These are phyloP conservation scores for Diplogelasinospora grovesii DNA, from an alignment of 495 filamentous ascomycete species.

Conservation along the genomic window DNA sequence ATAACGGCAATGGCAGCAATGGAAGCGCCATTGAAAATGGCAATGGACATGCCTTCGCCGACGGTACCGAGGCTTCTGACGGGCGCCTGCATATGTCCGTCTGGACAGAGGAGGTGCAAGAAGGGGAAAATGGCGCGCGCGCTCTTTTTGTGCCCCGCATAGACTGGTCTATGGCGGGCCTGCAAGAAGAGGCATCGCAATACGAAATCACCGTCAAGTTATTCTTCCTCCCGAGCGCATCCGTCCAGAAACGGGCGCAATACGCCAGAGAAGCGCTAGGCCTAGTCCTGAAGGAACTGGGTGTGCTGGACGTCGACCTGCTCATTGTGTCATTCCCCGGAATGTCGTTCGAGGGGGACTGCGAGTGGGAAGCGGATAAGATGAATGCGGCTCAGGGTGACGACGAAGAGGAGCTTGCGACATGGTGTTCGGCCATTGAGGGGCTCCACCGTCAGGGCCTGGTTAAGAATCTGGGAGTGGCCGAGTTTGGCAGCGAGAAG, in stretches of 20 bases:
- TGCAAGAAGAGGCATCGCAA: constrained; percentile 68
- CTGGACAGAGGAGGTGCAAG: constrained; percentile 65
- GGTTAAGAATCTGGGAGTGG: constrained; percentile 69
- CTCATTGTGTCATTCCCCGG: constrained; percentile 90
- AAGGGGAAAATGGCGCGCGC: no score
- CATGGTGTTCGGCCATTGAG: constrained; percentile 73
- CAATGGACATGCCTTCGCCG: constrained; percentile 29
- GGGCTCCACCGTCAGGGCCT: constrained; percentile 61
- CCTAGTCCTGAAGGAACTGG: constrained; percentile 71
- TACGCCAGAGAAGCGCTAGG: constrained; percentile 72
- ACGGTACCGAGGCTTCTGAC: constrained; percentile 11
- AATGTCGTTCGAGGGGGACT: constrained; percentile 88
- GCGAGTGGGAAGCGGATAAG: constrained; percentile 68
- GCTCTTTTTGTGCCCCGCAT: constrained; percentile 70
- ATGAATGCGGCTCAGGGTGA: constrained; percentile 53
- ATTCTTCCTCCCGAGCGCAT: constrained; percentile 75
- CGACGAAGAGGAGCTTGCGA: constrained; percentile 56
- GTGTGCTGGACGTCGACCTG: constrained; percentile 70
- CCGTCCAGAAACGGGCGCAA: constrained; percentile 50
- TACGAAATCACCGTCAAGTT: constrained; percentile 94
- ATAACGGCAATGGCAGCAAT: constrained; percentile 45
- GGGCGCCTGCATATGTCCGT: constrained; percentile 27
- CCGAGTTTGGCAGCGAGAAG: constrained; percentile 85
- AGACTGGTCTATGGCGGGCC: constrained; percentile 59
- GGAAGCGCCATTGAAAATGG: constrained; percentile 36